Evolutionary conservation across 805 yeast genomes (phyloP).

Genomic region (Candida alai): DNA sequence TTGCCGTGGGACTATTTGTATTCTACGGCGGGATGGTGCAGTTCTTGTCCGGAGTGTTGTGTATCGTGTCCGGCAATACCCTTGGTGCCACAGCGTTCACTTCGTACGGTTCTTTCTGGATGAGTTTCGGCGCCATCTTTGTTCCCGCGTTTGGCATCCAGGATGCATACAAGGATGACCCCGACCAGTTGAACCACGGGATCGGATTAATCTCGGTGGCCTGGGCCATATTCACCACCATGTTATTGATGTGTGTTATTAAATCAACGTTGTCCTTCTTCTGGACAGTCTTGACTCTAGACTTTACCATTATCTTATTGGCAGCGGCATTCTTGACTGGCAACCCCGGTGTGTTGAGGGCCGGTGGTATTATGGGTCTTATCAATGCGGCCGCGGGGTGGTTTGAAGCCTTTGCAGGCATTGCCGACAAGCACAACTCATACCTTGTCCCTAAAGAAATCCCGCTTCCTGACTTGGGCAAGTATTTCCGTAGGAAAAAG

Average conservation of each 20-base stretch:
- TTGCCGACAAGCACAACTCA: constrained; percentile 54
- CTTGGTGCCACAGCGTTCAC: constrained; percentile 53
- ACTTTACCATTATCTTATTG: constrained; percentile 50
- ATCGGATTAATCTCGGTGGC: constrained; percentile 57
- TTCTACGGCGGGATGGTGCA: constrained; percentile 50
- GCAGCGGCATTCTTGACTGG: constrained; percentile 53
- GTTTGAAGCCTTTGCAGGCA: constrained; percentile 59
- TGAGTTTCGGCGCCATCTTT: constrained; percentile 43
- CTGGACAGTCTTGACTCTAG: constrained; percentile 48
- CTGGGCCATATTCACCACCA: constrained; percentile 61
- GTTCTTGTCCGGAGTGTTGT: constrained; percentile 48
- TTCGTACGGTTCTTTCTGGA: constrained; percentile 56
- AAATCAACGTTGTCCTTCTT: constrained; percentile 50
- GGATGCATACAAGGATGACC: constrained; percentile 40
- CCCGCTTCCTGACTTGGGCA: constrained; percentile 32
- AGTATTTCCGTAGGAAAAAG: too few relatives aligned
- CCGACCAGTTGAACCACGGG: constrained; percentile 43
- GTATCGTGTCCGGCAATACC: constrained; percentile 47
- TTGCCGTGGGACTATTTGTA: constrained; percentile 44
- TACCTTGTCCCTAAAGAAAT: constrained; percentile 50
- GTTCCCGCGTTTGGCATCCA: constrained; percentile 54
- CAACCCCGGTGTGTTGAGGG: constrained; percentile 17
- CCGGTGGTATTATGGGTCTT: constrained; percentile 61
- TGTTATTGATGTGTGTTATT: constrained; percentile 52
- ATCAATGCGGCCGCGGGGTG: constrained; percentile 52